A percentile compares a stretch with the other conserved stretches of the same genome.
phyloP scores from a whole-genome alignment of 805 yeast species.

The Ogataea neopini region DNA sequence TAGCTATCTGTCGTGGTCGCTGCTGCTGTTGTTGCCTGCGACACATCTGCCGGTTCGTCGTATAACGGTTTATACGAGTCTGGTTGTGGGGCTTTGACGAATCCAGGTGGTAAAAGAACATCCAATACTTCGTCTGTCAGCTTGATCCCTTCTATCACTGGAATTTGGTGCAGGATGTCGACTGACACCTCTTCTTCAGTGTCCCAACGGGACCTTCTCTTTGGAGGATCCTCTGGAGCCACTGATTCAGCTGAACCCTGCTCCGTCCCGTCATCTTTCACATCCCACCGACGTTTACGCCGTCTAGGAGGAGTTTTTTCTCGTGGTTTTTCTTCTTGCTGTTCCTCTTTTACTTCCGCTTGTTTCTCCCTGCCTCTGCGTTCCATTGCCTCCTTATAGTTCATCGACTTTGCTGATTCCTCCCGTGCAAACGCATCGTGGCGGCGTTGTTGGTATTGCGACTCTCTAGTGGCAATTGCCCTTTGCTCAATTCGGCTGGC shows the following conservation, averaged over 20 bases:
- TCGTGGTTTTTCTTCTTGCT: slow-evolving; percentile 26
- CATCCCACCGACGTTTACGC: slow-evolving; percentile 47
- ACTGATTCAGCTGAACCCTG: slow-evolving; percentile 13
- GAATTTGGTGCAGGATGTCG: slow-evolving; percentile 13
- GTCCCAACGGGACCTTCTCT: slow-evolving; percentile 20
- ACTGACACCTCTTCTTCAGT: slow-evolving; percentile 10
- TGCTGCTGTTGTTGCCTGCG: slow-evolving; percentile 20
- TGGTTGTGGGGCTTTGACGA: slow-evolving; percentile 46
- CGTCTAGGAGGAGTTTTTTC: slow-evolving; percentile 26
- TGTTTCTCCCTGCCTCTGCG: slow-evolving; percentile 42
- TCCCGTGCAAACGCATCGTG: slow-evolving; percentile 20
- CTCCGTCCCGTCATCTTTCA: slow-evolving; percentile 37
- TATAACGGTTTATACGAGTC: slow-evolving; percentile 40
- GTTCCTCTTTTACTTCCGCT: slow-evolving; percentile 35
- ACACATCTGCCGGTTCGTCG: slow-evolving; percentile 21
- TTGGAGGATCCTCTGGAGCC: slow-evolving; percentile 8
- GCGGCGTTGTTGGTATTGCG: slow-evolving; percentile 48
- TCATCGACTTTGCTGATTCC: slow-evolving; percentile 17
- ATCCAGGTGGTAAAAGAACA: slow-evolving; percentile 54
- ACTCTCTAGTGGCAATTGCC: slow-evolving; percentile 40
- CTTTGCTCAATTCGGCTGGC: slow-evolving; percentile 29
- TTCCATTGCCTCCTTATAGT: slow-evolving; percentile 46
- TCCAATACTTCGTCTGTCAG: slow-evolving; percentile 50
- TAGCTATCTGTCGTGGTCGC: slow-evolving; percentile 37
- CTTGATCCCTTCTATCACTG: slow-evolving; percentile 37